Percentiles rank a stretch among this genome's conserved stretches.
Conservation (phyloP, 2,329 filamentous ascomycete genomes). For the Fusarium citri region DNA sequence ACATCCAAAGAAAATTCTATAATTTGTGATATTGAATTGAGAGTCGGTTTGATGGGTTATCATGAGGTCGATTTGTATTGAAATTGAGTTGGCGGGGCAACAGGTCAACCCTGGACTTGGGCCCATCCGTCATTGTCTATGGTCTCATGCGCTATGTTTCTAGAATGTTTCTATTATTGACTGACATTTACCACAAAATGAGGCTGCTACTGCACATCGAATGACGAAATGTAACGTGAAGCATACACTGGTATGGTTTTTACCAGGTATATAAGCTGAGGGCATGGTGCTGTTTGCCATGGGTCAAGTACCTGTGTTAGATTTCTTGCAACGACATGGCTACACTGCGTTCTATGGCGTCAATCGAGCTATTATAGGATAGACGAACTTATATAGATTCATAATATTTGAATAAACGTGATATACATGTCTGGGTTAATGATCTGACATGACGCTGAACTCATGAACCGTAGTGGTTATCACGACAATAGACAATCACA, state of each 20-base stretch:
- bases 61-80: slow-evolving; percentile 15
- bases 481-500: neutral
- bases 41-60: neutral
- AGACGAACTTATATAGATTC: neutral
- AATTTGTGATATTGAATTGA: neutral
- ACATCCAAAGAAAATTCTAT: neutral
- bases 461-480: neutral
- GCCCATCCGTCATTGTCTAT: neutral
- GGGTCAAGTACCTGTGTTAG: neutral
- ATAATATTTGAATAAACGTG: neutral
- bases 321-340: neutral
- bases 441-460: neutral
- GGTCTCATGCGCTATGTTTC: neutral
- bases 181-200: neutral
- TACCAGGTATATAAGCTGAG: neutral
- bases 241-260: neutral
- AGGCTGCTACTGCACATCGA: neutral
- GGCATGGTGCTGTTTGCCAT: neutral
- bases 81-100: slow-evolving; percentile 43
- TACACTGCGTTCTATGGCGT: neutral
- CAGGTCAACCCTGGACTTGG: slow-evolving; percentile 1
- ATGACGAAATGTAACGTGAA: neutral
- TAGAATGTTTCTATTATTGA: slow-evolving; percentile 1
- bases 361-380: neutral
- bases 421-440: neutral